Conservation (phyloP, 2,329 filamentous ascomycete genomes). For the Kalmusia sp. region DNA sequence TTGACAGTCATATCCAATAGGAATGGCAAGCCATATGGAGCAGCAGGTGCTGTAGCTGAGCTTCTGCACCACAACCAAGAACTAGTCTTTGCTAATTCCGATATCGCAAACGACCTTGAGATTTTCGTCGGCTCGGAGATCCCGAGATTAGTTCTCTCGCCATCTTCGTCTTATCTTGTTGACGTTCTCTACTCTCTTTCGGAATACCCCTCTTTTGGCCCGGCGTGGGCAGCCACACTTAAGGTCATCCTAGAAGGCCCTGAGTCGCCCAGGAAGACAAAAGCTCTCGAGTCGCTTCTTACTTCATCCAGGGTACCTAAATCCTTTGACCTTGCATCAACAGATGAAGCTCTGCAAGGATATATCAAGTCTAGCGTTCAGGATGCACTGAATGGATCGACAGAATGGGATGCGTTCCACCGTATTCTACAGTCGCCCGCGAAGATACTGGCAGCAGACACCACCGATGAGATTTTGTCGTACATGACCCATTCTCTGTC, state of each 20-base stretch:
- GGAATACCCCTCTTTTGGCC: constrained; percentile 35
- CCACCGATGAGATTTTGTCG: constrained; percentile 47
- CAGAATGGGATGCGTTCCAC: constrained; percentile 46
- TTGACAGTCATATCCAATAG: constrained; percentile 58
- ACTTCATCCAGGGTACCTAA: constrained; percentile 44
- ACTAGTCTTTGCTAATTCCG: constrained; percentile 48
- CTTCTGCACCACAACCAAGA: constrained; percentile 55
- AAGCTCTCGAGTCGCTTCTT: constrained; percentile 40
- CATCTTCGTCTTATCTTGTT: constrained; percentile 71
- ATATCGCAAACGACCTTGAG: constrained; percentile 51
- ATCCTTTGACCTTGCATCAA: constrained; percentile 43
- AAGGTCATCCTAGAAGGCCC: constrained; percentile 34
- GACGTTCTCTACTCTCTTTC: constrained; percentile 65
- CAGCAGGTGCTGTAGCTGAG: constrained; percentile 64
- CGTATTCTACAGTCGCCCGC: constrained; percentile 44
- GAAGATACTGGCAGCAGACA: constrained; percentile 42
- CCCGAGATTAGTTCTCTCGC: constrained; percentile 67
- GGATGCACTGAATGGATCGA: constrained; percentile 36
- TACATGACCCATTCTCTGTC: constrained; percentile 49
- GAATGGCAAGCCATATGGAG: constrained; percentile 72
- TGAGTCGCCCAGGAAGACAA: constrained; percentile 35
- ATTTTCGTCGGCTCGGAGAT: constrained; percentile 64
- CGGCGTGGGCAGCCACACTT: constrained; percentile 39
- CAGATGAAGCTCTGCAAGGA: constrained; percentile 44
- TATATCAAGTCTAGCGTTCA: constrained; percentile 41